These are phyloP conservation scores for Pulveroboletus sp. DNA, from an alignment of 768 basidiomycete genomes.

Conservation along the genomic window DNA sequence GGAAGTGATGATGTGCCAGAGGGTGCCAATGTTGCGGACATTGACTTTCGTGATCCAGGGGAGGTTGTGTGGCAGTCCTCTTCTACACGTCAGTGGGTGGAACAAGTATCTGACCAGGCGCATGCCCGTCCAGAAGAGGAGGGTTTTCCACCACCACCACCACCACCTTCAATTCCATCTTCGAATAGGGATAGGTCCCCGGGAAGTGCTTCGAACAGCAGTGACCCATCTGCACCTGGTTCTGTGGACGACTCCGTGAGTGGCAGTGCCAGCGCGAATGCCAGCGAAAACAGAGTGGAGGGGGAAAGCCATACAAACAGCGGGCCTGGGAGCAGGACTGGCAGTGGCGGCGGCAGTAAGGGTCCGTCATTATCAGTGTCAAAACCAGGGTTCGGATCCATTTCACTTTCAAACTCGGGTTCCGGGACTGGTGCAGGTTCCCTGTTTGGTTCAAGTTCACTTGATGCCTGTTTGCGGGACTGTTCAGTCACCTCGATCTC, in stretches of 20 bases:
- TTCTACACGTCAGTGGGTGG: constrained; percentile 45
- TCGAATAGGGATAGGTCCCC: constrained; percentile 22
- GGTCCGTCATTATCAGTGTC: constrained; percentile 15
- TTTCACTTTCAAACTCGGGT: constrained; percentile 23
- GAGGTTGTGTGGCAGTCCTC: constrained; percentile 21
- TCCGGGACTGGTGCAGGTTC: constrained; percentile 23
- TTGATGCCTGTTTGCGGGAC: constrained; percentile 21
- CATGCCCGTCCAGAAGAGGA: constrained; percentile 6
- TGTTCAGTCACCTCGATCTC: constrained; percentile 31
- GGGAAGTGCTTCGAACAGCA: constrained; percentile 19
- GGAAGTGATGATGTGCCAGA: constrained; percentile 11
- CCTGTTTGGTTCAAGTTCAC: constrained; percentile 19
- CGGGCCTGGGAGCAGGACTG: background rate
- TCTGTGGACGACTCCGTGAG: constrained; percentile 23
- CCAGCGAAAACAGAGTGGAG: constrained; percentile 4
- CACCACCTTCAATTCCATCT: constrained; percentile 3
- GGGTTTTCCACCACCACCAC: constrained; percentile 3
- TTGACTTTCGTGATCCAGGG: constrained; percentile 18
- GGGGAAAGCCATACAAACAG: constrained; percentile 12
- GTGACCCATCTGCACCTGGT: constrained; percentile 19
- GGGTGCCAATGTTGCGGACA: constrained; percentile 11
- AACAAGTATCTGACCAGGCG: constrained; percentile 36
- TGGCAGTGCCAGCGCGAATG: constrained; percentile 9
- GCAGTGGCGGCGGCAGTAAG: constrained; percentile 8
- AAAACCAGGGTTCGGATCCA: constrained; percentile 17